Conservation (phyloP, 176 grass and related monocot genomes). For the Bothriochloa decipiens region DNA sequence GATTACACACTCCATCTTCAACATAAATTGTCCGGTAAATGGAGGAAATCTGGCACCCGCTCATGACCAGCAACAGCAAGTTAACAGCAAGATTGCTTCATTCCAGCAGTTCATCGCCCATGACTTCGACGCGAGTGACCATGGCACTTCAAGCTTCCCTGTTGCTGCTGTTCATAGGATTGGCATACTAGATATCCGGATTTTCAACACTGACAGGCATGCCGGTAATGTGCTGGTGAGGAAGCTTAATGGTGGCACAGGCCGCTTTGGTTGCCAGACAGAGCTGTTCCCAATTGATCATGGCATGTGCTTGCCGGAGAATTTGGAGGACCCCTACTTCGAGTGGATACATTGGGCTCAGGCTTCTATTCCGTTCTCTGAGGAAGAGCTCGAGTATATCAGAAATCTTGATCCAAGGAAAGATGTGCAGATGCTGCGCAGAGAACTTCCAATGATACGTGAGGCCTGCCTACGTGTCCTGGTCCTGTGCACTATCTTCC, state of each 20-base stretch:
- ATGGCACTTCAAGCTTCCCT: constrained; percentile 75
- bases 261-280: constrained; percentile 61
- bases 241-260: constrained; percentile 56
- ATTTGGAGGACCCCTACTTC: constrained; percentile 75
- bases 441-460: constrained; percentile 62
- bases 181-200: constrained; percentile 79
- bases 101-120: constrained; percentile 84
- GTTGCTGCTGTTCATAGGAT: constrained; percentile 80
- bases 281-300: constrained; percentile 87
- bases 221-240: constrained; percentile 79
- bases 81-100: constrained; percentile 76
- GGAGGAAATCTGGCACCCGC: constrained; percentile 12
- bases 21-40: constrained; percentile 60
- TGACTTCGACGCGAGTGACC: constrained; percentile 78
- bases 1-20: constrained; percentile 80
- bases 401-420: constrained; percentile 54
- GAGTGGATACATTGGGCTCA: constrained; percentile 85
- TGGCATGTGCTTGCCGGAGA: constrained; percentile 73
- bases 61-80: constrained; percentile 56
- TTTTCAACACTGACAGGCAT: constrained; percentile 88
- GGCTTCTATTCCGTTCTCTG: constrained; percentile 61
- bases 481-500: constrained; percentile 66
- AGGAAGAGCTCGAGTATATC: constrained; percentile 75
- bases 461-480: constrained; percentile 70
- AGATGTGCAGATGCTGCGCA: constrained; percentile 54